Evolutionary conservation across 495 filamentous ascomycete genomes (phyloP).

Genomic region (Aspergillus conjunctus): DNA sequence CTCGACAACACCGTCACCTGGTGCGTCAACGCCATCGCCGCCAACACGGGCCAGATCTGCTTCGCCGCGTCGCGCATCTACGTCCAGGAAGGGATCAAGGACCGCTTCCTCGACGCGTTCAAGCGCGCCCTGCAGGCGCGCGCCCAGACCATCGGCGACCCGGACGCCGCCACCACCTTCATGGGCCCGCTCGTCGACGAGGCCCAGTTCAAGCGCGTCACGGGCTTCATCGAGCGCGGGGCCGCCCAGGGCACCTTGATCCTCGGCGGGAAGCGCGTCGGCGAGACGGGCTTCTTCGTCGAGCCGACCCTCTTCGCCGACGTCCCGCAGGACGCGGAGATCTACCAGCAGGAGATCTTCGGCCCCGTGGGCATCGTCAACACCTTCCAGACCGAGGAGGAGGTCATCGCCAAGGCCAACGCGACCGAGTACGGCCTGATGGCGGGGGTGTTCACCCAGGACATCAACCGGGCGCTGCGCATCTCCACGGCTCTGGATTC

Average conservation of each 20-base stretch:
- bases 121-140: background rate
- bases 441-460: conserved; percentile 47
- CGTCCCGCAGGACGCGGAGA: conserved; percentile 22
- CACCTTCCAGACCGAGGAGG: background rate
- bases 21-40: background rate
- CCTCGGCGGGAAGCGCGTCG: conserved; percentile 23
- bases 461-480: conserved; percentile 46
- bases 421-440: conserved; percentile 27
- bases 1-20: background rate
- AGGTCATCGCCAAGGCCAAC: background rate
- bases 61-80: background rate
- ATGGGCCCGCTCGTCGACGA: background rate
- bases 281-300: conserved; percentile 49
- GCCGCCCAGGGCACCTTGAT: background rate
- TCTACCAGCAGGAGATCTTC: conserved; percentile 31
- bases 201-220: background rate
- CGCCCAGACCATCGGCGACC: background rate
- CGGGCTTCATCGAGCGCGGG: background rate
- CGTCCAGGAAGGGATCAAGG: background rate
- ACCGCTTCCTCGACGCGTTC: background rate
- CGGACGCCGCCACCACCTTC: background rate
- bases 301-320: conserved; percentile 28
- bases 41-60: background rate
- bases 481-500: conserved; percentile 44
- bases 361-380: conserved; percentile 17